These are phyloP conservation scores for Teratosphaeria zuluensis DNA, from an alignment of 2,329 filamentous ascomycete species.

Conservation along the genomic window DNA sequence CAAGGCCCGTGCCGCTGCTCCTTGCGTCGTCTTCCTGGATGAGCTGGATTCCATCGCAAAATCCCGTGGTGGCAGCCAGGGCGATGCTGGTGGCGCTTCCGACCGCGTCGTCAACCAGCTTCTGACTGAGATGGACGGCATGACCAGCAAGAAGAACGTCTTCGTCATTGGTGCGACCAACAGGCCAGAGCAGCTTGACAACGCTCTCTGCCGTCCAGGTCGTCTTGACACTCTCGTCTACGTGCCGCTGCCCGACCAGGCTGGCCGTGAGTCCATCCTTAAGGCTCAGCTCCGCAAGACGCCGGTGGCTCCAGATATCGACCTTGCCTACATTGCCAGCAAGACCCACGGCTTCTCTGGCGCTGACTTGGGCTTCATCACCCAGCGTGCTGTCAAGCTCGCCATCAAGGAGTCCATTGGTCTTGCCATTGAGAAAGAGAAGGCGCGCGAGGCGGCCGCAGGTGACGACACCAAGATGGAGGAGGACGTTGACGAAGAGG, in stretches of 20 bases:
- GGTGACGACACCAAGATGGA: constrained; percentile 69
- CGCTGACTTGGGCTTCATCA: constrained; percentile 98
- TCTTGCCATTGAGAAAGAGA: constrained; percentile 77
- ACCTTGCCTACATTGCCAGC: constrained; percentile 83
- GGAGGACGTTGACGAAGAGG: constrained; percentile 66
- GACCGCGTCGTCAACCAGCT: constrained; percentile 99
- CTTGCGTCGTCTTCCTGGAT: constrained; percentile 97
- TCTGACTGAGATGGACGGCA: constrained; percentile 97
- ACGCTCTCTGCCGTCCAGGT: constrained; percentile 92
- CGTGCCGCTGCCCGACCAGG: constrained; percentile 88
- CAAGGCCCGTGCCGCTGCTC: constrained; percentile 95
- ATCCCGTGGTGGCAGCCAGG: constrained; percentile 91
- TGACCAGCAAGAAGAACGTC: constrained; percentile 99
- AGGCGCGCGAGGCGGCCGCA: constrained; percentile 70
- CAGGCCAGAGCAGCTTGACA: constrained; percentile 95
- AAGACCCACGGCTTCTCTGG: constrained; percentile 99
- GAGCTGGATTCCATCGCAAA: constrained; percentile 99
- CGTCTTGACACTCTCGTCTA: constrained; percentile 99
- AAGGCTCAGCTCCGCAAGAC: constrained; percentile 98
- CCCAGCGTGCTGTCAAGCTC: constrained; percentile 96
- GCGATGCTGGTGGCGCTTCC: constrained; percentile 93
- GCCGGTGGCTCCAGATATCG: constrained; percentile 76
- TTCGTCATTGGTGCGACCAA: constrained; percentile 99
- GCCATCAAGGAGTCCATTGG: constrained; percentile 97
- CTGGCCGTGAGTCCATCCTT: constrained; percentile 79